A percentile compares a stretch with the other conserved stretches of the same genome.
Evolutionary conservation across 257 asterid genomes (phyloP).

Genomic region (Avicennia marina): DNA sequence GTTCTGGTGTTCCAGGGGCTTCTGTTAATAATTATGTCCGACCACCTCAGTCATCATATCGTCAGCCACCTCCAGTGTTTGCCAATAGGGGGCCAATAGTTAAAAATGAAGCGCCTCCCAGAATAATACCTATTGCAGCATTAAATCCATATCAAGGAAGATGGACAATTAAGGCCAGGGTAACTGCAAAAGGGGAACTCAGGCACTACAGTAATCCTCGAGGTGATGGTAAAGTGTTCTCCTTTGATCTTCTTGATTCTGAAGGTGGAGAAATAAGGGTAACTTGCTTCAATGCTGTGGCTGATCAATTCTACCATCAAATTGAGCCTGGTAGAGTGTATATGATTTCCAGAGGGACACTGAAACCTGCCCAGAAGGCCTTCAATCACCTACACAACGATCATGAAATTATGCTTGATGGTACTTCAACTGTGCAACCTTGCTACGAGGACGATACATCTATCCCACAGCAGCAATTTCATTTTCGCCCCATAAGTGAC

Average conservation of each 20-base stretch:
- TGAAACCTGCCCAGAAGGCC: constrained; percentile 65
- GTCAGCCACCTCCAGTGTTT: constrained; percentile 60
- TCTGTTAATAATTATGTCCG: constrained; percentile 49
- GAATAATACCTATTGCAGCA: constrained; percentile 78
- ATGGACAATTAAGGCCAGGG: constrained; percentile 96
- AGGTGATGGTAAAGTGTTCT: constrained; percentile 93
- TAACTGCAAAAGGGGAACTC: constrained; percentile 72
- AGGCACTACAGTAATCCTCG: constrained; percentile 64
- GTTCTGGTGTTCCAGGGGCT: constrained; percentile 39
- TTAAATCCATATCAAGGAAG: constrained; percentile 80
- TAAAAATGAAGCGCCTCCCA: constrained; percentile 72
- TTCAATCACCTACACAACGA: constrained; percentile 81
- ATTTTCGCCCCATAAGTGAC: constrained; percentile 65
- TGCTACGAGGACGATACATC: constrained; percentile 66
- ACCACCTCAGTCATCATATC: constrained; percentile 54
- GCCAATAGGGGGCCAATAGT: constrained; percentile 83
- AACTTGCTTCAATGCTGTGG: constrained; percentile 91
- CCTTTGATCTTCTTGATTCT: constrained; percentile 91
- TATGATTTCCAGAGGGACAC: constrained; percentile 63
- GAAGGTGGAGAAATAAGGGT: constrained; percentile 91
- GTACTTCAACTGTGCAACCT: constrained; percentile 59
- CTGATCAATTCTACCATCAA: constrained; percentile 61
- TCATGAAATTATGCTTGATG: constrained; percentile 74
- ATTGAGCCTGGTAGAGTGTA: constrained; percentile 73
- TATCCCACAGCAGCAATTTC: constrained; percentile 81